These are phyloP conservation scores for Sinapis alba DNA, from an alignment of 441 rosid species.

Conservation along the genomic window DNA sequence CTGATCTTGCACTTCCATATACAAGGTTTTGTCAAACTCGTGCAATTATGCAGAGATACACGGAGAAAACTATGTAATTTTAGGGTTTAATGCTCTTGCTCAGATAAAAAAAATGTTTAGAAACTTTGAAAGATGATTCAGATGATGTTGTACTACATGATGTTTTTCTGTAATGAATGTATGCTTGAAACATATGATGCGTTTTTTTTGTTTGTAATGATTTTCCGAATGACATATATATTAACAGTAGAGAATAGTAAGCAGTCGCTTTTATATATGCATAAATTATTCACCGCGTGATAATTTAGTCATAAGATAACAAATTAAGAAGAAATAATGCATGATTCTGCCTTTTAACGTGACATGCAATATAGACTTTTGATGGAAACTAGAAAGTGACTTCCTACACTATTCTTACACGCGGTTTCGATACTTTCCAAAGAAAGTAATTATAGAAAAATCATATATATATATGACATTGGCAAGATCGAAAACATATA, in stretches of 20 bases:
- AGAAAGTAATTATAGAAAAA: background rate
- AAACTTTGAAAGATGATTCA: background rate
- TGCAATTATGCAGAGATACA: background rate
- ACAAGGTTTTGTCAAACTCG: background rate
- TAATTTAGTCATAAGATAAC: slow-evolving; percentile 10
- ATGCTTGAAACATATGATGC: background rate
- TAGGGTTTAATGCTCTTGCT: background rate
- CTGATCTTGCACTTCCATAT: background rate
- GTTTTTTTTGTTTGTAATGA: slow-evolving; percentile 24
- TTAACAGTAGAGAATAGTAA: slow-evolving; percentile 15
- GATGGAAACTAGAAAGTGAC: slow-evolving; percentile 37
- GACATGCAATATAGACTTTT: slow-evolving; percentile 39
- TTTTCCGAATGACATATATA: slow-evolving; percentile 22
- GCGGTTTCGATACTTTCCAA: slow-evolving; percentile 41
- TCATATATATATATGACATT: background rate
- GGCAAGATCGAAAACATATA: slow-evolving; percentile 16
- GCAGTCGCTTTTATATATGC: slow-evolving; percentile 20
- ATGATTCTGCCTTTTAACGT: slow-evolving; percentile 31
- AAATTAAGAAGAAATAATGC: slow-evolving; percentile 18
- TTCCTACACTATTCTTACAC: slow-evolving; percentile 37
- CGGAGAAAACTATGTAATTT: background rate
- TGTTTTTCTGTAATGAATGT: background rate
- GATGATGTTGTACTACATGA: background rate
- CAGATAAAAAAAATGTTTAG: background rate
- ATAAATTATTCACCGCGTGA: slow-evolving; percentile 15